Conservation (phyloP, 2,329 filamentous ascomycete species). For the Clarireedia paspali region DNA sequence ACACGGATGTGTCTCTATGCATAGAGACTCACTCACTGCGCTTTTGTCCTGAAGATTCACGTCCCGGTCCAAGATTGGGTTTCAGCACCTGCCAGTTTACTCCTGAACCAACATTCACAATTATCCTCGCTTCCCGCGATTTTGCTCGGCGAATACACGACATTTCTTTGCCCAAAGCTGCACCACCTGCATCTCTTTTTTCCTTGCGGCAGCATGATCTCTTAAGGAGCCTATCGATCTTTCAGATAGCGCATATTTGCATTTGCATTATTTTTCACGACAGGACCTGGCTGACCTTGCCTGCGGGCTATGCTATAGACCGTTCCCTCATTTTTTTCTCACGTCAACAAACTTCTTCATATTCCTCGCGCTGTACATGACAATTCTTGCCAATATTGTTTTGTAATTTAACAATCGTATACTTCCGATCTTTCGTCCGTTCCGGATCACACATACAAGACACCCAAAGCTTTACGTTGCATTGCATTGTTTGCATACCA, state of each 20-base stretch:
- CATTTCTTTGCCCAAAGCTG: not conserved
- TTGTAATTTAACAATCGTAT: not conserved
- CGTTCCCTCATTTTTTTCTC: constrained; percentile 20
- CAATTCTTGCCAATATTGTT: not conserved
- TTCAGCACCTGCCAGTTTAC: not conserved
- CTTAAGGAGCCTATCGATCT: constrained; percentile 12
- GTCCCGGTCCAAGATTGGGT: not conserved
- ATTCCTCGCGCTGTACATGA: constrained; percentile 1
- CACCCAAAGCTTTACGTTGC: not conserved
- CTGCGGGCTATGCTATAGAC: constrained; percentile 17
- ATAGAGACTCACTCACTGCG: not conserved
- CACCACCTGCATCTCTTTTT: not conserved
- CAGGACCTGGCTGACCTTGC: constrained; percentile 21
- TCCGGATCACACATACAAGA: not conserved
- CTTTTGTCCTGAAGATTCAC: not conserved
- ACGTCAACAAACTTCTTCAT: constrained; percentile 1
- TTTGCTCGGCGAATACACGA: constrained; percentile 15
- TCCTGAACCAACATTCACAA: not conserved
- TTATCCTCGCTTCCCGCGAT: constrained; percentile 5
- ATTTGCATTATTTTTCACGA: constrained; percentile 10
- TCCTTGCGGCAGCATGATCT: constrained; percentile 10
- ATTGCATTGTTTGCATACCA: not conserved
- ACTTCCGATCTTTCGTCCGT: not conserved
- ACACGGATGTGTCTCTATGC: not conserved
- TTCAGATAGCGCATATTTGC: constrained; percentile 20